Evolutionary conservation across 768 basidiomycete genomes (phyloP), one percentile per base, ranked within the genome.

Genomic region (Coprinopsis sp.): DNA sequence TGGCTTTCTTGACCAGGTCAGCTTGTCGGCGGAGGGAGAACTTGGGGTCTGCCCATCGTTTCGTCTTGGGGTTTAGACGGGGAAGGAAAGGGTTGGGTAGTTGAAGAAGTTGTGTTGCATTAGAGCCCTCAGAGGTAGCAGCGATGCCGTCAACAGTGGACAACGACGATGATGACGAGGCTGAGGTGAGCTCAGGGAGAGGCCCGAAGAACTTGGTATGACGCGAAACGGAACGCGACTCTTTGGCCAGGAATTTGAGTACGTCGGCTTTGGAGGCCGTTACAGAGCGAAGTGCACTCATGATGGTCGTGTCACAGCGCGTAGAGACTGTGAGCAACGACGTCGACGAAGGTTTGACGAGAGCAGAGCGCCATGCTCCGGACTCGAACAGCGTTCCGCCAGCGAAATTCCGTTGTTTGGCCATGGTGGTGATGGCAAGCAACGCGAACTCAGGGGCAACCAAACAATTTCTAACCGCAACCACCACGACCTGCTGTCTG

Each of bases 1-100:
- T 77, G 3, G 90, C 90, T 41, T 73, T 73, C 67, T 88, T 91
- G 38, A 91, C 68, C 28, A 92, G 71, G 33, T 87, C 84, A 10
- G 85, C 86, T 62, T 92, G 89, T 27, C 79, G 78, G 16, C 90
- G 78, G 21, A 85, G 64, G 4, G 88, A 91, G 54, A 85, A 83
- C 50, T 76, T 77, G 10, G 89, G 73, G 0, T 81, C 78, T 22
- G 72, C 72, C 86, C 87, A 90, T 60, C 77, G 70, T 18, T 78
- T 79, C 0, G 80, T 78, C 38, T 72, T 67, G 0, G 77, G 66
- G 52, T 84, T 84, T 44, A 71, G 72, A 37, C 67, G 72, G 4
- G 87, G 76, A 33, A 90, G 57, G 63, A 91, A 91, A 6, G 88
- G 88, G 59, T 90, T 91, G 27, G 70, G 70, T 12, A 77, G 67